Conservation (phyloP, 108 stramenopile genomes). For the Nitzschia sp. region DNA sequence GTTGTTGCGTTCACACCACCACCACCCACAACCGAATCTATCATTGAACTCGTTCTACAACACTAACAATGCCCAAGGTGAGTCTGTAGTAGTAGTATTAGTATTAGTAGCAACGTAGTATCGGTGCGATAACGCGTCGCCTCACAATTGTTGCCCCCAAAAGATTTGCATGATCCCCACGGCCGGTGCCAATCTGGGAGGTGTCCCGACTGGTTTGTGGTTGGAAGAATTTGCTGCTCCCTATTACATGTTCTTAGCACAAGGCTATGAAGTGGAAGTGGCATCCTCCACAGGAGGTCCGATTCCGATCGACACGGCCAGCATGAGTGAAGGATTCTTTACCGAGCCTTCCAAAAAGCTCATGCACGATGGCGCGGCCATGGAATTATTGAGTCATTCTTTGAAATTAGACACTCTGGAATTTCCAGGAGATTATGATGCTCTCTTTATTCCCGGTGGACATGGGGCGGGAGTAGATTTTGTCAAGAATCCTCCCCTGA, state of each 20-base stretch:
- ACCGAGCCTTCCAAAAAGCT: conserved; percentile 68
- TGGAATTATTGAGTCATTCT: conserved; percentile 55
- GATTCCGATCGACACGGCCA: conserved; percentile 66
- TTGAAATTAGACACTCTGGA: conserved; percentile 49
- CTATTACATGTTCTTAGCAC: conserved; percentile 68
- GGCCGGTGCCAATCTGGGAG: conserved; percentile 21
- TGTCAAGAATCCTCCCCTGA: conserved; percentile 49
- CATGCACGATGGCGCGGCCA: conserved; percentile 71
- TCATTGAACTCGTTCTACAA: too few species aligned
- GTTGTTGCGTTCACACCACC: too few species aligned
- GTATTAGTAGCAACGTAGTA: too few species aligned
- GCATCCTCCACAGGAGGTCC: conserved; percentile 65
- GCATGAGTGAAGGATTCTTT: conserved; percentile 53
- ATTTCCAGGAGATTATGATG: conserved; percentile 56
- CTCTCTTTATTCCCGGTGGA: conserved; percentile 68
- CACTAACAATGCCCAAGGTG: too few species aligned
- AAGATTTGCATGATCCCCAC: conserved; percentile 31
- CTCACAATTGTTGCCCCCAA: too few species aligned
- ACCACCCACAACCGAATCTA: too few species aligned
- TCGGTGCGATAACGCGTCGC: too few species aligned
- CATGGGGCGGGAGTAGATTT: conserved; percentile 78
- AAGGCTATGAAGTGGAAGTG: conserved; percentile 65
- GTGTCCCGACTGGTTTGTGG: conserved; percentile 71
- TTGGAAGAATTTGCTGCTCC: conserved; percentile 77
- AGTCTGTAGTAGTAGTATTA: too few species aligned